Base-by-base conservation (phyloP, 1,139 yeast species). In the Pichia sp. region DNA sequence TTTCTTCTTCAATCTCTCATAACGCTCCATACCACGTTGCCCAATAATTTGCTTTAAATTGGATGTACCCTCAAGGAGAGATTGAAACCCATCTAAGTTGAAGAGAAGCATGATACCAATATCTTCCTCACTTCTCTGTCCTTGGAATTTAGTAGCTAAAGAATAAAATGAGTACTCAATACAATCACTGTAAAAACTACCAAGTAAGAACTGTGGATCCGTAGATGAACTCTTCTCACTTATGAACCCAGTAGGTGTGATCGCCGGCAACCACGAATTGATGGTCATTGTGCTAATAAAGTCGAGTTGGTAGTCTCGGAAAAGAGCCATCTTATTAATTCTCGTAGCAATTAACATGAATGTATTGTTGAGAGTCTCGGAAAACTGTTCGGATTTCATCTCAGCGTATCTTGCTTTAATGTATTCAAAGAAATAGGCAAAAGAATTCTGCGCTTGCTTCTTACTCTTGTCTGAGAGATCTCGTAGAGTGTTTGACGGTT, bases 61-160 rank as follows among this genome's bases (percentile, higher is more conserved):
- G 28, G 84, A 69, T 28, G 47, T 48, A 41, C 83, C 67, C 47
- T 78, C 74, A 18, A 83, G 66, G 39, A 82, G 73, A 39, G 83
- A 83, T 53, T 87, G 95, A 22, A 85, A 70, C 47, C 86, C 66
- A 25, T 82, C 73, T 39, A 83, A 62, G 52, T 87, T 86, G 41
- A 81, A 77, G 19, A 87, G 65, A 33, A 87, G 59, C 51, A 80
- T 75, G 48, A 77, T 74, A 2, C 97, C 97, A 46, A 74, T 66
- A 9, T 69, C 67, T 29, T 72, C 66, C 44, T 75, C 76, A 14
- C 15, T 17, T 14, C 14, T 24, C 6, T 16, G 15, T 7, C 27
- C 27, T 11, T 7, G 6, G 42, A 69, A 85, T 54, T 62, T 75
- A 49, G 59, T 67, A 56, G 69, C 88, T 60, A 67, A 67, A 38